phyloP scores from a whole-genome alignment of 257 asterid genomes.

The Dorcoceras hygrometricum region DNA sequence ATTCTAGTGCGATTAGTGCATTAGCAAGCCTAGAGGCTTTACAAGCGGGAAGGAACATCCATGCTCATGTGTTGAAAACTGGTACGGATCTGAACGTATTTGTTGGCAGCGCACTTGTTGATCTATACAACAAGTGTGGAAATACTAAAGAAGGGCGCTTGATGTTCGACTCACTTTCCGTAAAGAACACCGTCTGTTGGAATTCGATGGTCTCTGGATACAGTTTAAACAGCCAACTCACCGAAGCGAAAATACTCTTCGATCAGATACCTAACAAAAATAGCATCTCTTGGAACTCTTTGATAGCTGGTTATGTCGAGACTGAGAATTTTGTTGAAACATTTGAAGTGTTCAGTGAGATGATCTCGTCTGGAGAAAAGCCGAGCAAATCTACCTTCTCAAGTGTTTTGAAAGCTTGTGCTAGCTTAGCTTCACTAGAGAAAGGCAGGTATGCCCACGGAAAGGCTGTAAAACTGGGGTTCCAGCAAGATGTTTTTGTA shows the following conservation, averaged over 20 bases:
- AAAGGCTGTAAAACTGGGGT: constrained; percentile 56
- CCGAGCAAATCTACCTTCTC: constrained; percentile 79
- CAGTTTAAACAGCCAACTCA: constrained; percentile 53
- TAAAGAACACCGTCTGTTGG: constrained; percentile 70
- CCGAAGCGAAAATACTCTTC: constrained; percentile 56
- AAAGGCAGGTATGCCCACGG: constrained; percentile 62
- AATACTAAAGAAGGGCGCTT: constrained; percentile 45
- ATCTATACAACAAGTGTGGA: constrained; percentile 69
- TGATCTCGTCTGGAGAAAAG: constrained; percentile 57
- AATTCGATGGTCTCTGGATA: constrained; percentile 71
- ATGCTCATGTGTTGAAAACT: constrained; percentile 51
- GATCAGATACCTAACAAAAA: constrained; percentile 49
- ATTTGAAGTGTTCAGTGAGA: constrained; percentile 44
- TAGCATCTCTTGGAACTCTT: constrained; percentile 69
- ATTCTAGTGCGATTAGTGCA: constrained; percentile 64
- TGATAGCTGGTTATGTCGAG: constrained; percentile 51
- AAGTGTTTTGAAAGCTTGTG: constrained; percentile 61
- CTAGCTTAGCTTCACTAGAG: constrained; percentile 60
- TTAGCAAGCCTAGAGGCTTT: constrained; percentile 49
- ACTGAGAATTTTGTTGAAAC: constrained; percentile 43
- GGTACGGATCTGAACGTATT: constrained; percentile 49
- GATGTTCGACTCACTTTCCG: constrained; percentile 42
- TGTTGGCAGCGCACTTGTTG: constrained; percentile 58
- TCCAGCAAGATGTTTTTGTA: constrained; percentile 52
- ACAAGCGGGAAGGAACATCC: constrained; percentile 55